Base-by-base conservation (phyloP, 352 stramenopile genomes). In the Globisporangium ultimum region DNA sequence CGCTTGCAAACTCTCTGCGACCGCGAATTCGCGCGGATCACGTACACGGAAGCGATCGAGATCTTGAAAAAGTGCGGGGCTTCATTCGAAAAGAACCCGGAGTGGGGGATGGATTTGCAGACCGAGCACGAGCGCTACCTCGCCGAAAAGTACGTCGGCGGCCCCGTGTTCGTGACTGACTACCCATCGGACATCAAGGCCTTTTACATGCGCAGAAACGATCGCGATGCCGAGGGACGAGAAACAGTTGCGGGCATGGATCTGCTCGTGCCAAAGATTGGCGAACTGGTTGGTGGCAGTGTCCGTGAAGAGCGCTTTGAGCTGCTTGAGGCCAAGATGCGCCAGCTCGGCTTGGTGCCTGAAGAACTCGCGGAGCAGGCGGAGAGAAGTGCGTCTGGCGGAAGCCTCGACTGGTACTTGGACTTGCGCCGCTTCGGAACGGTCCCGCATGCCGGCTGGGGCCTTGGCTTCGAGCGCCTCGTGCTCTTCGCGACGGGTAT, bases 161-260 rank as follows among this genome's bases (percentile, higher is more conserved):
- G 77, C 0, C 79, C 82, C 2, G 93, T 98, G 9, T 99, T 99
- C 70, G 95, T 99, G 60, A 99, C 98, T 49, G 95, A 99, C 65
- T 99, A 99, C 72, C 97, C 97, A 2, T 96, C 94, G 13, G 81
- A 85, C 11, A 98, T 99, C 64, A 99, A 99, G 78, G 95, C 97
- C 8, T 99, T 99, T 68, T 99, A 99, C 82, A 99, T 99, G 97
- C 84, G 96, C 48, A 89, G 97, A 64, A 99, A 99, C 70, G 83
- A 97, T 47, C 59, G 63, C 0, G 76, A 88, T 46, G 49, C 55
- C 2, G 48, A 72, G 13, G 84, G 91, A 41, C 92, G 93, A 21
- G 84, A 98, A 66, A 99, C 95, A 0, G 97, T 99, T 14, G 96
- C 96, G 58, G 96, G 95, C 12, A 98, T 99, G 88, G 96, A 99